These are phyloP conservation scores for Suhomyces guaymorum DNA, from an alignment of 1,139 yeast species.

Conservation along the genomic window DNA sequence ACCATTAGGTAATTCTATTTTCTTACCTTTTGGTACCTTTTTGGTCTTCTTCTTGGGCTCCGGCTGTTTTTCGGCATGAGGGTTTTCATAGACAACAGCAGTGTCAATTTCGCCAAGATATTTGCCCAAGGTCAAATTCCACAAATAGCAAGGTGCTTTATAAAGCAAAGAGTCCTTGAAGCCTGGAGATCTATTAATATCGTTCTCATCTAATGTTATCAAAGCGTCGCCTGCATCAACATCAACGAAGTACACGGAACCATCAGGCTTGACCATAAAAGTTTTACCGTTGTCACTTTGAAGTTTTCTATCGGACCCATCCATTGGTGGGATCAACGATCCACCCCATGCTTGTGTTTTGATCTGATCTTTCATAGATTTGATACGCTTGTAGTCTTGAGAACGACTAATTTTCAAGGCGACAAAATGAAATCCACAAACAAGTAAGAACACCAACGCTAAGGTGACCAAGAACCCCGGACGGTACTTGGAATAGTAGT, in stretches of 20 bases:
- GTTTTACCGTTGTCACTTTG: conserved; percentile 50
- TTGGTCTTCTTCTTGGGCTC: conserved; percentile 24
- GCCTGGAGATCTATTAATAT: conserved; percentile 40
- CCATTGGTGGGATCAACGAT: conserved; percentile 48
- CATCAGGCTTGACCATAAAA: conserved; percentile 67
- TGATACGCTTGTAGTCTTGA: conserved; percentile 64
- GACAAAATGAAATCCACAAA: conserved; percentile 60
- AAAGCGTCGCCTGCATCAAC: conserved; percentile 44
- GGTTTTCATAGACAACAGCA: conserved; percentile 24
- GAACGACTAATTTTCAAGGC: conserved; percentile 54
- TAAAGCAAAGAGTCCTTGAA: conserved; percentile 58
- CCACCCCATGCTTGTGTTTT: conserved; percentile 62
- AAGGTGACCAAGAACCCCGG: conserved; percentile 62
- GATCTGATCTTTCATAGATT: conserved; percentile 50
- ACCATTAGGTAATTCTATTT: conserved; percentile 58
- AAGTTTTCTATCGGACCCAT: conserved; percentile 47
- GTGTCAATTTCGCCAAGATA: conserved; percentile 28
- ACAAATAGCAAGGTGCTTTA: conserved; percentile 44
- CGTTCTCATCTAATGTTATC: conserved; percentile 38
- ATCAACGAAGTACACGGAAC: conserved; percentile 65
- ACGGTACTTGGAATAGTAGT: conserved; percentile 54
- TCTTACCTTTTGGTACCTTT: conserved; percentile 46
- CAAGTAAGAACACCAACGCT: conserved; percentile 47
- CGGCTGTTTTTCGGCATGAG: conserved; percentile 9
- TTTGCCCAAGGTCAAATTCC: conserved; percentile 50